phyloP scores from a whole-genome alignment of 1,284 basidiomycete species.

The Testicularia cyperi region DNA sequence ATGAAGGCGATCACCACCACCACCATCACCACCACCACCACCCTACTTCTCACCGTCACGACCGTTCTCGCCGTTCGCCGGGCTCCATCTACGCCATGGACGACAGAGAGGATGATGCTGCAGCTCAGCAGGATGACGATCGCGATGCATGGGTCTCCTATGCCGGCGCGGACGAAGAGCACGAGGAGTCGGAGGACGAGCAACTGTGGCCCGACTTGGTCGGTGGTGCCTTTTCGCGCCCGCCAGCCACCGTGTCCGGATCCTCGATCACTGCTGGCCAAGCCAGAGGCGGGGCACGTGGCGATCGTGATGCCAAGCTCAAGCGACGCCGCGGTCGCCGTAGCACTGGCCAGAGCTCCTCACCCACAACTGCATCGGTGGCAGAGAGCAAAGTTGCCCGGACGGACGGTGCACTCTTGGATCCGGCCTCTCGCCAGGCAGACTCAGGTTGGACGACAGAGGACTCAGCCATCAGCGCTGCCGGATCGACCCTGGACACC shows the following conservation, averaged over 20 bases:
- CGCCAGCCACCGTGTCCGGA: not conserved
- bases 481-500: not conserved
- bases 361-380: not conserved
- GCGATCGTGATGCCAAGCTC: slow-evolving; percentile 9
- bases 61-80: not conserved
- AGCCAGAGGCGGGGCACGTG: too few relatives aligned
- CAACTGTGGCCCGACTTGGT: slow-evolving; percentile 36
- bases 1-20: slow-evolving; percentile 3
- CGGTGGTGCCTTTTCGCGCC: slow-evolving; percentile 43
- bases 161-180: slow-evolving; percentile 13
- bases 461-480: slow-evolving; percentile 8
- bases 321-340: slow-evolving; percentile 24
- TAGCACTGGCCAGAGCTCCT: not conserved
- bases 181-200: slow-evolving; percentile 18
- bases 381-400: slow-evolving; percentile 14
- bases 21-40: too few relatives aligned
- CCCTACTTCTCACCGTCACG: not conserved
- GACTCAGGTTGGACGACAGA: slow-evolving; percentile 33
- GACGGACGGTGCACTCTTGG: slow-evolving; percentile 2
- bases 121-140: too few relatives aligned
- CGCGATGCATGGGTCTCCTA: too few relatives aligned
- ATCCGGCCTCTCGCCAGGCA: slow-evolving; percentile 1
- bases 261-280: too few relatives aligned
- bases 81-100: too few relatives aligned
- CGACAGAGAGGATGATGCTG: too few relatives aligned